Evolutionary conservation across 2,329 filamentous ascomycete species (phyloP).

Genomic region (Bimuria novae-zelandiae): DNA sequence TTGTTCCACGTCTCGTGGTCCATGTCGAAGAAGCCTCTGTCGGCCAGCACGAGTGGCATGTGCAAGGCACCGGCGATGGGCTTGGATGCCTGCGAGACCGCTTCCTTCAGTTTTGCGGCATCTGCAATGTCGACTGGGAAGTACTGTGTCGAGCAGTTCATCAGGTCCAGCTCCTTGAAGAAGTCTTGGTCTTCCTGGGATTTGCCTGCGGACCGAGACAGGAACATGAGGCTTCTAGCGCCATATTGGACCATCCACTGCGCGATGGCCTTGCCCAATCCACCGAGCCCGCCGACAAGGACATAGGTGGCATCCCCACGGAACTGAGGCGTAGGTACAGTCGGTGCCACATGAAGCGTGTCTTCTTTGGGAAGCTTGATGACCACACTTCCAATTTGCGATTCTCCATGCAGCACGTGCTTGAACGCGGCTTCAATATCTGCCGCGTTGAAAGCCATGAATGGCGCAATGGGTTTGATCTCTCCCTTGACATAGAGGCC

Average conservation of each 20-base stretch:
- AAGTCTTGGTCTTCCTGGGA: constrained; percentile 7
- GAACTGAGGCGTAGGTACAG: constrained; percentile 3
- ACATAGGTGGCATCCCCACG: constrained; percentile 18
- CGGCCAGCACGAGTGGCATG: constrained; percentile 16
- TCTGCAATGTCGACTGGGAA: constrained; percentile 18
- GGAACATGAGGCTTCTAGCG: constrained; percentile 18
- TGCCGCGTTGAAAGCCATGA: neutral
- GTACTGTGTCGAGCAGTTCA: neutral
- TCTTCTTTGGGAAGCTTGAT: neutral
- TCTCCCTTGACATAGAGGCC: neutral
- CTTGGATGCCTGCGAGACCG: constrained; percentile 12
- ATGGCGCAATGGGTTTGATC: neutral
- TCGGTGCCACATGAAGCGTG: neutral
- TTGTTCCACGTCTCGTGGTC: constrained; percentile 8
- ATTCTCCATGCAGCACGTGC: constrained; percentile 16
- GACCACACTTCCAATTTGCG: constrained; percentile 10
- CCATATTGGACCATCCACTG: constrained; percentile 19
- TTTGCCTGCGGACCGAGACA: constrained; percentile 13
- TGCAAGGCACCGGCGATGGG: constrained; percentile 3
- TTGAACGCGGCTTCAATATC: constrained; percentile 17
- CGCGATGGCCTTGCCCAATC: constrained; percentile 22
- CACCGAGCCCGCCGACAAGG: constrained; percentile 22
- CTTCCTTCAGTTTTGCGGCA: neutral
- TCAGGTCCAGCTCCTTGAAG: neutral
- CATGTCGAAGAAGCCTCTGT: constrained; percentile 14